Conservation (phyloP, 257 asterid species). For the Penstemon eatonii region DNA sequence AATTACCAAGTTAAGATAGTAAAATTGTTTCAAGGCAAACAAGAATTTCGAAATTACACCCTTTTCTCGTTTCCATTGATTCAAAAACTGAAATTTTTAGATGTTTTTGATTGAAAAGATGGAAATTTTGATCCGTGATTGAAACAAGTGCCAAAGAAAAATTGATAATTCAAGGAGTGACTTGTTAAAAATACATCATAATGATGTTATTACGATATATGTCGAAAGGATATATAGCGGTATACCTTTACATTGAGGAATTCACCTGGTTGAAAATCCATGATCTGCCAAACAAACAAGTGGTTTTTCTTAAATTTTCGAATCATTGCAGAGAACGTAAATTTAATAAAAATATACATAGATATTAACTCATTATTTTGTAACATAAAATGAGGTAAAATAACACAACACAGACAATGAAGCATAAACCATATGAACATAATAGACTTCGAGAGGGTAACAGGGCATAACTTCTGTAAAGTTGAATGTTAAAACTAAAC, state of each 20-base stretch:
- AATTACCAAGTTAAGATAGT: no score
- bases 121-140: no score
- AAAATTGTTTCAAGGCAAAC: no score
- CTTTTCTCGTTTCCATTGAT: no score
- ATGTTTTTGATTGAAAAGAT: no score
- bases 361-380: background rate
- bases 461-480: background rate
- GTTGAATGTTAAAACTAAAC: slow-evolving; percentile 18
- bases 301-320: background rate
- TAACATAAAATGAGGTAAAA: background rate
- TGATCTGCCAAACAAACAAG: slow-evolving; percentile 54
- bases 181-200: no score
- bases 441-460: background rate
- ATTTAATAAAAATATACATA: background rate
- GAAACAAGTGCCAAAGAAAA: no score
- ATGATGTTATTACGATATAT: no score
- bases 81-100: no score
- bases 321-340: background rate
- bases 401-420: background rate
- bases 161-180: no score
- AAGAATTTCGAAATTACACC: no score
- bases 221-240: background rate
- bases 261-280: slow-evolving; percentile 99
- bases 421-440: background rate
- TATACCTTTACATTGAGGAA: slow-evolving; percentile 92